phyloP scores from a whole-genome alignment of 306 rosid species.

The Alnus glutinosa region DNA sequence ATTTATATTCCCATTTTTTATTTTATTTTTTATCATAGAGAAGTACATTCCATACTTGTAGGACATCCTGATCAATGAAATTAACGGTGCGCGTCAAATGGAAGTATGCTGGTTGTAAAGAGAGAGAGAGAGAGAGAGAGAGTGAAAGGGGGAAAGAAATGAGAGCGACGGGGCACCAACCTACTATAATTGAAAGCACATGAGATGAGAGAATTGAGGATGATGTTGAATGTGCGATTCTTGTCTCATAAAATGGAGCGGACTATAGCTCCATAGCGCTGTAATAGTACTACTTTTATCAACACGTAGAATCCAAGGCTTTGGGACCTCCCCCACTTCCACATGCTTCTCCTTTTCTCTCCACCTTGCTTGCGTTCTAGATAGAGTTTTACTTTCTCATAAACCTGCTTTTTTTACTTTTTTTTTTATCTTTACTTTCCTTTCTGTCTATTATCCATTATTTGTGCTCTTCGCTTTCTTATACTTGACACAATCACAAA shows the following conservation, averaged over 20 bases:
- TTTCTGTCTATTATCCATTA: neutral
- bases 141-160: slow-evolving; percentile 2
- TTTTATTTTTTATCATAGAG: neutral
- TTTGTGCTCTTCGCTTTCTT: slow-evolving; percentile 36
- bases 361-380: slow-evolving; percentile 8
- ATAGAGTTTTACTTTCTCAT: neutral
- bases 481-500: slow-evolving; percentile 27
- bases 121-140: neutral
- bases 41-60: neutral
- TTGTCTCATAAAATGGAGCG: slow-evolving; percentile 29
- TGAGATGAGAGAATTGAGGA: slow-evolving; percentile 27
- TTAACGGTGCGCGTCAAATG: neutral
- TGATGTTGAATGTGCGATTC: slow-evolving; percentile 23
- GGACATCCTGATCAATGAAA: neutral
- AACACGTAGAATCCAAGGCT: slow-evolving; percentile 62
- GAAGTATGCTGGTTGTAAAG: neutral
- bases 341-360: slow-evolving; percentile 36
- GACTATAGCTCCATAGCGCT: neutral
- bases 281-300: slow-evolving; percentile 7
- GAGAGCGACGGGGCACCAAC: slow-evolving; percentile 64
- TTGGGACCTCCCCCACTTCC: slow-evolving; percentile 30
- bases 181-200: slow-evolving; percentile 58
- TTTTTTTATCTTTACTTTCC: neutral
- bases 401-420: slow-evolving; percentile 17
- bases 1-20: neutral